Conservation (phyloP, 805 yeast genomes). For the Myxozyma mucilagina region DNA sequence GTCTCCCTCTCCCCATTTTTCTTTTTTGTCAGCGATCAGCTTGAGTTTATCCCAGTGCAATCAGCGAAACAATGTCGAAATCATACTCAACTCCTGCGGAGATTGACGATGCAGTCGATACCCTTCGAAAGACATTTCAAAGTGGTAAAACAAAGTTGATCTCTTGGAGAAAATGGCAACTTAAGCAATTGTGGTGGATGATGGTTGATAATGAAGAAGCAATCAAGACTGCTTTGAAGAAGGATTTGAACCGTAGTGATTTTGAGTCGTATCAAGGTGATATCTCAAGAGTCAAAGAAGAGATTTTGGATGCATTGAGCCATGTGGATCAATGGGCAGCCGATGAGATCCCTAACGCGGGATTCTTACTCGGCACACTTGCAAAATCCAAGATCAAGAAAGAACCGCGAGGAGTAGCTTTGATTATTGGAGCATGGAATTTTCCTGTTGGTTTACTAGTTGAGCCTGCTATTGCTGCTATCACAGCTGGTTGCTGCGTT, state of each 20-base stretch:
- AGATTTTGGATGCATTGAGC: background rate
- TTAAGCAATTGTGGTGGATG: constrained; percentile 11
- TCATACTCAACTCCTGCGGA: background rate
- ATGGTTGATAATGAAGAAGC: background rate
- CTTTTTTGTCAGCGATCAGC: background rate
- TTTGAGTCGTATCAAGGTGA: background rate
- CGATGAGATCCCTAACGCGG: background rate
- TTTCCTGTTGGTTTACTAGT: background rate
- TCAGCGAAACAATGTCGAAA: background rate
- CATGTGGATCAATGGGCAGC: constrained; percentile 2
- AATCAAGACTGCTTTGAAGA: background rate
- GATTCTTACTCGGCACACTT: constrained; percentile 2
- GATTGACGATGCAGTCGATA: background rate
- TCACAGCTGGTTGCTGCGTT: constrained; percentile 5
- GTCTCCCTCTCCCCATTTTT: too few relatives aligned
- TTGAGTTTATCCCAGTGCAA: background rate
- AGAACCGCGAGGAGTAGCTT: constrained; percentile 7
- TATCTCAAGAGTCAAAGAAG: background rate
- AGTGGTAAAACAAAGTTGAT: constrained; percentile 1
- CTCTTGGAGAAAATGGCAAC: constrained; percentile 6
- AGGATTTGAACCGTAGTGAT: constrained; percentile 1
- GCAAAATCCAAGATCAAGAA: background rate
- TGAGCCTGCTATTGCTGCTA: constrained; percentile 2
- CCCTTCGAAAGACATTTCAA: background rate
- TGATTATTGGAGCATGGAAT: constrained; percentile 4